Percentiles rank a stretch among this genome's conserved stretches.
These are phyloP conservation scores for Trichosanthes cucumerina DNA, from an alignment of 306 rosid species.

Conservation along the genomic window DNA sequence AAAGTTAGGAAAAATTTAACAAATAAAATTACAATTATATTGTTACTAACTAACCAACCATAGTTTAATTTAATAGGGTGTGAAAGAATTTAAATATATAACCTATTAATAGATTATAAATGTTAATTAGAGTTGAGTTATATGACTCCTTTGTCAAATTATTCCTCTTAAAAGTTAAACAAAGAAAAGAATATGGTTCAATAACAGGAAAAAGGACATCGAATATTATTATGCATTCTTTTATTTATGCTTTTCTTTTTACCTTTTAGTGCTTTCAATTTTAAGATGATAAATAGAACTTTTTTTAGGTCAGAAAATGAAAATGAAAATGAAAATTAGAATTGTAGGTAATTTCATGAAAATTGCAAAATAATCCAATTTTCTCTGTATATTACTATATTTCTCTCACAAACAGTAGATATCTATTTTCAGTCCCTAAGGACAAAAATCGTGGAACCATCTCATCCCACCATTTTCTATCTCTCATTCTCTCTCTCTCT, in stretches of 20 bases:
- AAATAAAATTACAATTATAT: too few relatives aligned
- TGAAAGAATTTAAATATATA: too few relatives aligned
- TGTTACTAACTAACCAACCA: too few relatives aligned
- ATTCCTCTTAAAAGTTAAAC: not conserved
- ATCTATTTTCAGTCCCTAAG: not conserved
- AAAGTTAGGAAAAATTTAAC: too few relatives aligned
- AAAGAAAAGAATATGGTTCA: not conserved
- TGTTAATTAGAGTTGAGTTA: too few relatives aligned
- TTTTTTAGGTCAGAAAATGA: too few relatives aligned
- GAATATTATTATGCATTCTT: not conserved
- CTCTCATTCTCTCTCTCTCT: slow-evolving; percentile 4
- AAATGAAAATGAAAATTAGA: too few relatives aligned
- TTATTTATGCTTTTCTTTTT: not conserved
- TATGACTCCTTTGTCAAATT: too few relatives aligned
- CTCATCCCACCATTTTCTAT: slow-evolving; percentile 28
- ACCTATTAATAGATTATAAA: too few relatives aligned
- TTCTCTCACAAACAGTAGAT: not conserved
- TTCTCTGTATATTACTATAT: not conserved
- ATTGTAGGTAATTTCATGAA: not conserved
- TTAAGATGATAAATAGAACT: not conserved
- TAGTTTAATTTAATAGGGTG: too few relatives aligned
- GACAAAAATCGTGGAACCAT: slow-evolving; percentile 27
- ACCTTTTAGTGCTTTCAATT: not conserved
- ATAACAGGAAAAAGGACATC: not conserved
- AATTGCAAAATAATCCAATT: not conserved